Percentiles rank a stretch among this genome's conserved stretches.
These are phyloP conservation scores for Alternaria brassicicola DNA, from an alignment of 2,329 filamentous ascomycete genomes.

Conservation along the genomic window DNA sequence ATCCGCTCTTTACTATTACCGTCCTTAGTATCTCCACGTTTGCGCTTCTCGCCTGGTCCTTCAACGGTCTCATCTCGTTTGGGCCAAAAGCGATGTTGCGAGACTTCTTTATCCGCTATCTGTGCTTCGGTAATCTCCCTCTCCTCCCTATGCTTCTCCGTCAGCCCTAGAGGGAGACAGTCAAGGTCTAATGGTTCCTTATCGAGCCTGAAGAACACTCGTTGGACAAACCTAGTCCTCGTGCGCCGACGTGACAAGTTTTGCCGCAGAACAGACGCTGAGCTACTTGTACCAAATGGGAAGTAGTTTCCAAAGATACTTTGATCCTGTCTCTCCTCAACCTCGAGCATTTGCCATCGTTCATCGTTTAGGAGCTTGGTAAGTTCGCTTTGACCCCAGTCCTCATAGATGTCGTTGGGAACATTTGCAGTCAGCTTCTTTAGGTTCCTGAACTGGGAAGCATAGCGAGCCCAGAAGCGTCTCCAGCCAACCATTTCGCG, in stretches of 20 bases:
- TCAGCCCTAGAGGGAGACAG: background rate
- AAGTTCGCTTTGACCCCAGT: constrained; percentile 38
- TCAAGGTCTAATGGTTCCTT: constrained; percentile 22
- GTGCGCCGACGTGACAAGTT: constrained; percentile 26
- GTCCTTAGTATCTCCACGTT: background rate
- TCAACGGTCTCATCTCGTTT: background rate
- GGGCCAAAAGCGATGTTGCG: constrained; percentile 37
- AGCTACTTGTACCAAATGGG: constrained; percentile 14
- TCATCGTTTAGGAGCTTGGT: constrained; percentile 29
- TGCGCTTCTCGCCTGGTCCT: background rate
- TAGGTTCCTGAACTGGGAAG: constrained; percentile 42
- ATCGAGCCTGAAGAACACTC: constrained; percentile 44
- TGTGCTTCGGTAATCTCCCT: constrained; percentile 30
- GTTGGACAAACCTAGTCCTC: constrained; percentile 39
- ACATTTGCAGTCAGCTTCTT: constrained; percentile 44
- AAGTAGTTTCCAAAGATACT: constrained; percentile 27
- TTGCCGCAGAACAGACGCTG: constrained; percentile 20
- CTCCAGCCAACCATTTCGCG: constrained; percentile 46
- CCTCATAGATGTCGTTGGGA: constrained; percentile 41
- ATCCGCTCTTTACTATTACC: background rate
- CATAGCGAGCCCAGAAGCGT: constrained; percentile 46
- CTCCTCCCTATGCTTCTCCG: constrained; percentile 31
- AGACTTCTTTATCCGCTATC: constrained; percentile 20
- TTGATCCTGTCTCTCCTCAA: constrained; percentile 29
- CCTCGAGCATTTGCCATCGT: constrained; percentile 43